Conservation (phyloP, 2,329 filamentous ascomycete genomes). For the Penicillium sp. region DNA sequence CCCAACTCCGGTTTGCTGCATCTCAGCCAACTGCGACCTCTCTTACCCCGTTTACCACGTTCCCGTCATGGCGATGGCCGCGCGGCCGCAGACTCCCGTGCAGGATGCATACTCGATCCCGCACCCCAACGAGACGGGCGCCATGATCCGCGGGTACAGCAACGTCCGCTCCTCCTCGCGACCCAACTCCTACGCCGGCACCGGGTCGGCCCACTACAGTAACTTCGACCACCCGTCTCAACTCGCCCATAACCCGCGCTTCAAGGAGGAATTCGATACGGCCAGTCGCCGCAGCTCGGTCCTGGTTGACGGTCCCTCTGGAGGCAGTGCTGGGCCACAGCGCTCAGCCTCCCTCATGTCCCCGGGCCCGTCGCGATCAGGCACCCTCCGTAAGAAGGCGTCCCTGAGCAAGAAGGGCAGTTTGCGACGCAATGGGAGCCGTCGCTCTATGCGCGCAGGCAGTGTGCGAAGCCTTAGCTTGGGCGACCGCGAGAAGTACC, state of each 20-base stretch:
- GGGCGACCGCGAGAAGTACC: conserved; percentile 61
- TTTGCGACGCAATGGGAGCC: conserved; percentile 76
- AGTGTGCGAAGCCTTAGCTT: conserved; percentile 80
- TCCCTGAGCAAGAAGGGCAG: conserved; percentile 75
- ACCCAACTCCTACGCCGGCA: conserved; percentile 45
- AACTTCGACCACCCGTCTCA: conserved; percentile 35
- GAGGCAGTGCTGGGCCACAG: conserved; percentile 30
- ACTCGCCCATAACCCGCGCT: conserved; percentile 39
- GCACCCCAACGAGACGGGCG: conserved; percentile 32
- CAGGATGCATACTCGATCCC: conserved; percentile 42
- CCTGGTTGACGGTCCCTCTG: conserved; percentile 31
- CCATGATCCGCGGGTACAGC: conserved; percentile 38
- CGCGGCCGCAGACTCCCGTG: conserved; percentile 42
- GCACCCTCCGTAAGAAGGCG: conserved; percentile 85
- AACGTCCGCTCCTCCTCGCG: conserved; percentile 37
- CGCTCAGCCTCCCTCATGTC: conserved; percentile 48
- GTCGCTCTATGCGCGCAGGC: conserved; percentile 78
- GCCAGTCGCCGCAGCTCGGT: conserved; percentile 40
- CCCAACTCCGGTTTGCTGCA: neutral
- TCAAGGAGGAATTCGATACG: conserved; percentile 43
- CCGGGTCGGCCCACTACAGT: conserved; percentile 37
- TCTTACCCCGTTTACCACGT: conserved; percentile 5
- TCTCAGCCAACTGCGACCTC: neutral
- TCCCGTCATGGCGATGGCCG: conserved; percentile 39
- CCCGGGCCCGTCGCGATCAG: conserved; percentile 53